Evolutionary conservation across 805 yeast species (phyloP).

Genomic region (Candida chilensis): DNA sequence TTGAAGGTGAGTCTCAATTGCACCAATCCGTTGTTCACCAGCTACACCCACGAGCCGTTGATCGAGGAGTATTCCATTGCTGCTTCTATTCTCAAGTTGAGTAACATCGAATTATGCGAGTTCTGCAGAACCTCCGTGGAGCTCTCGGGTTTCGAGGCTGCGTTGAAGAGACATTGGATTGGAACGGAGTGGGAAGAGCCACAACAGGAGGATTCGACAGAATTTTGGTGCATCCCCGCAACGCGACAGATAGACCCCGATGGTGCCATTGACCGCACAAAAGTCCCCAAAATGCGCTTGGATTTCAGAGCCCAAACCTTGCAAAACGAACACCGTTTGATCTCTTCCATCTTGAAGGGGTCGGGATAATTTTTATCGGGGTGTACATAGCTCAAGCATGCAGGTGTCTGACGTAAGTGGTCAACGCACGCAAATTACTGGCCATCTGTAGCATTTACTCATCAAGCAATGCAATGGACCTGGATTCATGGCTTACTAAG

Average conservation of each 20-base stretch:
- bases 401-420: no score
- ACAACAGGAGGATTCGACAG: no score
- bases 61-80: slow-evolving; percentile 15
- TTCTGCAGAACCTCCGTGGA: slow-evolving; percentile 13
- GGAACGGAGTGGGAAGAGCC: no score
- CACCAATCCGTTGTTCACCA: slow-evolving; percentile 12
- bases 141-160: slow-evolving; percentile 11
- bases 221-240: no score
- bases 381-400: no score
- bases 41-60: slow-evolving; percentile 13
- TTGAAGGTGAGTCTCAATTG: slow-evolving; percentile 11
- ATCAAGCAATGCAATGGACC: no score
- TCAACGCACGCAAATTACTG: no score
- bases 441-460: no score
- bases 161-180: slow-evolving; percentile 14
- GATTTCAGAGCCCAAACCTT: neutral
- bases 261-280: neutral
- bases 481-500: no score
- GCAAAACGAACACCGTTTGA: neutral
- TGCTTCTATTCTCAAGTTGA: slow-evolving; percentile 11
- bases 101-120: slow-evolving; percentile 14
- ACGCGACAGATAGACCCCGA: neutral
- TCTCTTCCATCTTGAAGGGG: no score
- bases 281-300: neutral
- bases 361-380: no score